Evolutionary conservation across 140 eudicot species (phyloP), one percentile per base, ranked within the genome.

Genomic region (Senecio squalidus): DNA sequence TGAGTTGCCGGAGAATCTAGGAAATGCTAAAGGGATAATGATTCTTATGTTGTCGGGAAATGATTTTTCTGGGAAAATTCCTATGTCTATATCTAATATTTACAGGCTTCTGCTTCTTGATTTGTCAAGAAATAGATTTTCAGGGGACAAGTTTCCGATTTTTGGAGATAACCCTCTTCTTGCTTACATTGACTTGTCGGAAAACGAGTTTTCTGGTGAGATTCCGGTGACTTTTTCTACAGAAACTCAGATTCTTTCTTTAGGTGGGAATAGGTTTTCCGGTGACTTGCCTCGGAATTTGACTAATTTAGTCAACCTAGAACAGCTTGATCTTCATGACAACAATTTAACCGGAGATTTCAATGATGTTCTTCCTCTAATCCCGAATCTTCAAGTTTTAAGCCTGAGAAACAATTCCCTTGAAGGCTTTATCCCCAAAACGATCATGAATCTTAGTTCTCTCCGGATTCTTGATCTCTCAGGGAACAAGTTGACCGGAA

Each of bases 301-400:
- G 58, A 78, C 70, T 10, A 71, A 68, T 1, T 31, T 82, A 67
- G 70, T 41, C 64, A 62, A 63, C 24, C 80, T 82, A 1, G 77
- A 74, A 64, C 84, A 74, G 40, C 84, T 82, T 5, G 89, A 82
- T 75, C 80, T 82, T 59, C 80, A 78, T 41, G 89, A 75, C 70
- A 82, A 78, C 34, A 14, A 68, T 45, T 68, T 74, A 14, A 52
- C 73, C 0, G 84, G 85, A n/a, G 62, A 76, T 20, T 31, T 74
- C 39, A 74, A 79, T 1, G 61, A 54, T 10, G 71, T 64, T 54
- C 44, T 77, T 30, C 53, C 78, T 20, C 64, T 74, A 45, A 70
- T 80, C 6, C 40, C 55, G 31, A 38, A 52, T 10, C 82, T 84
- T 48, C 75, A 76, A 74, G 73, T 77, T 50, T 56, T 84, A 20